Evolutionary conservation across 768 basidiomycete genomes (phyloP).

Genomic region (Xerocomellus amylosporus): DNA sequence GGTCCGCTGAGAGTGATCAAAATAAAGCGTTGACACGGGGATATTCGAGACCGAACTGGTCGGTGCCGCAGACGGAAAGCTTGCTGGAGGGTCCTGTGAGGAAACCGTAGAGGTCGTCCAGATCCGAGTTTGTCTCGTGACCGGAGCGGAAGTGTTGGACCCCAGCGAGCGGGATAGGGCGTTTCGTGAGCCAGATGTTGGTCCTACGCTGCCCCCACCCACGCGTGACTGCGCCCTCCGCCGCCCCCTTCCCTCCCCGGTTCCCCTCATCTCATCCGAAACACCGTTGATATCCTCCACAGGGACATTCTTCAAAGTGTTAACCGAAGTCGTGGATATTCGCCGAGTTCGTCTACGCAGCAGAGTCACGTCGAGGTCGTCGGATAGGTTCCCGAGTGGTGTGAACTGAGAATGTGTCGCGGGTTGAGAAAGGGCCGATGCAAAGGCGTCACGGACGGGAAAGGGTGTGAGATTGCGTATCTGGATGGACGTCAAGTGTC

Average conservation of each 20-base stretch:
- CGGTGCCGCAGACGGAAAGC: slow-evolving; percentile 4
- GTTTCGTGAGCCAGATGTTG: slow-evolving; percentile 9
- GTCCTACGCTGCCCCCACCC: slow-evolving; percentile 25
- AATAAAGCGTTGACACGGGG: slow-evolving; percentile 37
- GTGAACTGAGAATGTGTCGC: slow-evolving; percentile 60
- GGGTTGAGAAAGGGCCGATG: slow-evolving; percentile 70
- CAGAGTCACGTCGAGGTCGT: slow-evolving; percentile 66
- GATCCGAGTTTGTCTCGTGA: slow-evolving; percentile 37
- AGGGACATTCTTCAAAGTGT: slow-evolving; percentile 44
- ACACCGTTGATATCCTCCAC: slow-evolving; percentile 41
- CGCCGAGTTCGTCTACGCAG: slow-evolving; percentile 58
- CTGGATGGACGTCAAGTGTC: slow-evolving; percentile 71
- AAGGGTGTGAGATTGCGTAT: slow-evolving; percentile 83
- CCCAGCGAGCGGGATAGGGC: slow-evolving; percentile 16
- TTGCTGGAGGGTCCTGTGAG: slow-evolving; percentile 22
- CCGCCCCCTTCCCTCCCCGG: slow-evolving; percentile 37
- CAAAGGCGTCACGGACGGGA: slow-evolving; percentile 69
- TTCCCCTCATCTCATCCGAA: slow-evolving; percentile 26
- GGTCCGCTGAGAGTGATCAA: slow-evolving; percentile 62
- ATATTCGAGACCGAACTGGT: slow-evolving; percentile 8
- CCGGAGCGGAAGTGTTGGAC: slow-evolving; percentile 25
- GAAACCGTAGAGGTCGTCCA: slow-evolving; percentile 57
- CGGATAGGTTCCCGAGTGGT: slow-evolving; percentile 54
- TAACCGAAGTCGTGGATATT: slow-evolving; percentile 56
- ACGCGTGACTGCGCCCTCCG: slow-evolving; percentile 47